Evolutionary conservation across 2,329 filamentous ascomycete genomes (phyloP), one percentile per base, ranked within the genome.

Genomic region (Ascomycota sp.): DNA sequence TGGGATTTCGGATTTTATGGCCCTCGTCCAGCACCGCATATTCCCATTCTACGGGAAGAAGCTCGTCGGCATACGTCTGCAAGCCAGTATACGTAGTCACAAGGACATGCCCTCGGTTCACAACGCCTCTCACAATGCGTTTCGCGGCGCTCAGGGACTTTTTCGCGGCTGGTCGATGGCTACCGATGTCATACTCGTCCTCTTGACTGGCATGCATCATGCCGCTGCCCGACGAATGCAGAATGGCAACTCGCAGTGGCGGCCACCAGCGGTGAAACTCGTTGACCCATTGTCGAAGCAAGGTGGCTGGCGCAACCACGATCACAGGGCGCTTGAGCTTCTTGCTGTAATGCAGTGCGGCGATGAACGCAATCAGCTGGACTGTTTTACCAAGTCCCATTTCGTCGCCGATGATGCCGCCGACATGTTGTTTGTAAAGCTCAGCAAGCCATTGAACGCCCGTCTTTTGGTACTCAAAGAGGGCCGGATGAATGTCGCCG

Each of bases 251-350:
- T 30, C 91, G 71, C 26, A 98, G 61, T n/a, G 89, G 76, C n/a
- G 89, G 89, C 91, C 91, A 98, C 91, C 91, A 98, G 9, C 76
- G 73, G 54, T 98, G 91, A 44, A 98, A 95, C 48, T 98, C 89
- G 41, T 91, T 92, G 9, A 93, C 89, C 89, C 89, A 98, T 51
- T 98, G 89, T 39, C 82, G 78, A 58, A 98, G 75, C 21, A 98
- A 77, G 0, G 89, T 98, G 4, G 86, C 86, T 2, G 89, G 89
- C 33, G 83, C 84, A 4, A 98, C 83, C 7, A 98, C 69, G 38
- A 98, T 81, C 30, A 91, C 73, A 0, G 89, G 89, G 38, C 81
- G 81, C 16, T 67, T 69, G 16, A 95, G 66, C 46, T 74, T 79
- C 43, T 76, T 79, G 54, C 83, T 95, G 53, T 93, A 84, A 50